Base-by-base conservation (phyloP, 164 flowering plant genomes). In the Piper longum region DNA sequence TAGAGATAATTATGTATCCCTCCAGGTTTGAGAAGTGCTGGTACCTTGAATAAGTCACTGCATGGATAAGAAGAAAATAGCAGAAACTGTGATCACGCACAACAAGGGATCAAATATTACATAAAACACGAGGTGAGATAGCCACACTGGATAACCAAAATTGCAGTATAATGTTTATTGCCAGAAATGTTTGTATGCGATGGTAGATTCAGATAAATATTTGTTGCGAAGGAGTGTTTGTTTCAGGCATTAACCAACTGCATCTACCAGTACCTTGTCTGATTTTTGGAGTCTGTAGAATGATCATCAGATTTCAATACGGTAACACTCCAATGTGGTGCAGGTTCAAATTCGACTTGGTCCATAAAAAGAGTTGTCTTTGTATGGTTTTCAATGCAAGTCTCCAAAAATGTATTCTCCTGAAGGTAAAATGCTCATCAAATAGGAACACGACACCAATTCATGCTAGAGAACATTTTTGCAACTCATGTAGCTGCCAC, bases 321-420 rank as follows among this genome's bases (percentile, higher is more conserved):
- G 42, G 75, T 75, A 42, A 85, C 84, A 69, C 65, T 82, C 97
- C 96, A 90, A 61, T 84, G 67, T 65, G 68, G 86, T 67, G 96
- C 66, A 14, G 97, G 96, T 72, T 90, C 97, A 80, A 93, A 93
- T 61, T 93, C 99, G 67, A 93, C 97, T 85, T 90, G 99, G 69
- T 90, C 96, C 99, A 93, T 90, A 63, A 72, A 93, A 67, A 93
- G 95, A 75, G 78, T 83, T 72, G 95, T 68, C 72, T 93, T 93
- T 43, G 99, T 93, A 77, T 93, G 96, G 67, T 90, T 93, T 73
- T 93, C 99, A 63, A 93, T 77, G 78, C 99, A 90, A 56, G 96
- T 96, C 77, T 93, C 99, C 73, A 93, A 71, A 77, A 74, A 88
- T 62, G 93, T 90, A 63, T 69, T 82, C 63, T 89, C 99, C 99